Base-by-base conservation (phyloP, 352 stramenopile genomes). In the Pythium dissimile region DNA sequence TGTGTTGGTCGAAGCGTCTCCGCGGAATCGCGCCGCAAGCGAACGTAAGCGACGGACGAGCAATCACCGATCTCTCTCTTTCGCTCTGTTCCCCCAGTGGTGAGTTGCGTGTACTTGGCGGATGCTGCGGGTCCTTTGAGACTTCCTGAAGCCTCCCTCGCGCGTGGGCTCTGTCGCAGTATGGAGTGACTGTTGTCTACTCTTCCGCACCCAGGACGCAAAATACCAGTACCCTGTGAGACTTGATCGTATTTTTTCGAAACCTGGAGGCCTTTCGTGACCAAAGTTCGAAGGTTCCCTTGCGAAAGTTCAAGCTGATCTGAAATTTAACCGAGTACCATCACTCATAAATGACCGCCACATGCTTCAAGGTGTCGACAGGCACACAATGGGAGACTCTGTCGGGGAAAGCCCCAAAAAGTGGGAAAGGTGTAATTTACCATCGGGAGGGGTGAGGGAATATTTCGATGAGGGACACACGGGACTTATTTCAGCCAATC, bases 201-300 rank as follows among this genome's bases (percentile, higher is more conserved):
- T 59, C 48, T 65, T 59, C 57, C 57, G 49, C 50, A 42, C 53
- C 32, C 48, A 50, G 45, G 35, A n/a, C 44, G 53, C 59, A 67
- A 55, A 51, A 60, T 67, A 67, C 41, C 54, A 26, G 45, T 34
- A 50, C 42, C 57, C 47, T 67, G 44, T 23, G 43, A 54, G 35
- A 67, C 34, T 62, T 61, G 43, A 44, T 62, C 18, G 41, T 69
- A 54, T 64, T 69, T 69, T 66, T 60, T 69, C 43, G 32, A 42
- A 68, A 59, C 16, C 8, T 18, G 35, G 58, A 20, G 7, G 26
- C 15, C 21, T 54, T 63, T 61, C 43, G 39, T 67, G 61, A 67
- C 60, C 60, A 63, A 67, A 59, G 60, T 67, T 67, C 60, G 60
- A 67, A 67, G 60, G 46, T 67, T 63, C 37, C 52, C 23, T 30